Base-by-base conservation (phyloP, 352 stramenopile genomes). In the Globisporangium paddicum region DNA sequence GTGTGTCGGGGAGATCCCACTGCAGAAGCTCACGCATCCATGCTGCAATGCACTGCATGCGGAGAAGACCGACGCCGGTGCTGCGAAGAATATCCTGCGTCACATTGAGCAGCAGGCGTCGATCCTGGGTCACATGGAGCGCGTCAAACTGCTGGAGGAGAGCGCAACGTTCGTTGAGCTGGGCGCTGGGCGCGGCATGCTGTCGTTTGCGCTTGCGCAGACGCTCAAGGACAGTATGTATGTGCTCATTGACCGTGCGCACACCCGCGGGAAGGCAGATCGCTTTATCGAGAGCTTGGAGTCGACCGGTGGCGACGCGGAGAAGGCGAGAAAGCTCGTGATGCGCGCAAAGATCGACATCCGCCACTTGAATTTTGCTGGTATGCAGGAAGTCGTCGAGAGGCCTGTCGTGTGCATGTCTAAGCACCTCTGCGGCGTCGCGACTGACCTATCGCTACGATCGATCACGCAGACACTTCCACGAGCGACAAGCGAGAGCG, bases 81-180 rank as follows among this genome's bases (percentile, higher is more conserved):
- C 85, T 4, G 79, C 75, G 1, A 80, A 87, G 57, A 89, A 72
- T 40, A 60, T 84, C 13, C 56, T 94, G 47, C 77, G 85, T 6
- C 85, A 94, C 63, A 92, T 94, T 50, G 75, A 92, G 61, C 85
- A 94, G 57, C 85, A 94, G 46, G 74, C 82, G 9, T 92, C 82
- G 8, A 94, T 94, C 53, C 70, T 94, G 3, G 82, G 82, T 2
- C 82, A 94, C 54, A 88, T 94, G 79, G 77, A 88, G 18, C 51
- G 71, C 3, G 65, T 70, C 9, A 66, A 76, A 2, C 60, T 92
- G 52, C 58, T 94, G 37, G 56, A 86, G 25, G 51, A 77, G 18
- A 11, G 55, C 0, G 69, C 78, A 10, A 71, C 71, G 4, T 91
- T 88, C 38, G 53, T 92, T 5, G 85, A 94, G 55, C 74, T 95